Evolutionary conservation across 2,329 filamentous ascomycete species (phyloP), one percentile per base, ranked within the genome.

Genomic region (Trichoderma polysporum): DNA sequence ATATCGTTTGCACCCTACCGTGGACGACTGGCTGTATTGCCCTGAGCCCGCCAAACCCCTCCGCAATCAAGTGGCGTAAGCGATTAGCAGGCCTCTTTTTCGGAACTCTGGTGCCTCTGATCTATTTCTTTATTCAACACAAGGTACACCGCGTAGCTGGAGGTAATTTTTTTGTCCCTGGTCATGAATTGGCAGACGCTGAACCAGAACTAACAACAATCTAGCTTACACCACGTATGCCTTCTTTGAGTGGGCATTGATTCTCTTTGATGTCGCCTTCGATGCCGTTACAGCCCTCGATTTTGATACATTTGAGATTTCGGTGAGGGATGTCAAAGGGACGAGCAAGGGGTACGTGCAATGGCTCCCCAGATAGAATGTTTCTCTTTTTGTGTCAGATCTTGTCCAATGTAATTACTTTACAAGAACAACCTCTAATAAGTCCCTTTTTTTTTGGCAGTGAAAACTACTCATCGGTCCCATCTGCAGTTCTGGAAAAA

Each of bases 71-170:
- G 80, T 97, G 96, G 79, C 87, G 95, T 72, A 98, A 97, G 81
- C 88, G 91, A 70, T 81, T 98, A 63, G 93, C 91, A 4, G 83
- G 86, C 35, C 85, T 89, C 47, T 99, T 99, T 82, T 99, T 98
- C 75, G 92, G 90, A 61, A 96, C 93, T 4, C 85, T 99, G 33
- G 85, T 97, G 56, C 94, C 94, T 33, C 82, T 99, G 76, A 86
- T 98, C 22, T 98, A 97, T 82, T 99, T 93, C 78, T 99, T 97
- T 77, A 97, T 99, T 70, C 95, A 97, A 79, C 95, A 99, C 84
- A 99, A 99, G 80, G 92, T 99, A 61, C 93, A 99, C 78, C 92
- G 90, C 68, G 88, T 98, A 69, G 85, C 95, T 67, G 95, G 95
- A 85, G 95, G 94, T 98, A 83, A 79, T 89, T 76, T 41, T 54